Conservation (phyloP, 1,284 basidiomycete genomes). For the Anthracocystis setariae region DNA sequence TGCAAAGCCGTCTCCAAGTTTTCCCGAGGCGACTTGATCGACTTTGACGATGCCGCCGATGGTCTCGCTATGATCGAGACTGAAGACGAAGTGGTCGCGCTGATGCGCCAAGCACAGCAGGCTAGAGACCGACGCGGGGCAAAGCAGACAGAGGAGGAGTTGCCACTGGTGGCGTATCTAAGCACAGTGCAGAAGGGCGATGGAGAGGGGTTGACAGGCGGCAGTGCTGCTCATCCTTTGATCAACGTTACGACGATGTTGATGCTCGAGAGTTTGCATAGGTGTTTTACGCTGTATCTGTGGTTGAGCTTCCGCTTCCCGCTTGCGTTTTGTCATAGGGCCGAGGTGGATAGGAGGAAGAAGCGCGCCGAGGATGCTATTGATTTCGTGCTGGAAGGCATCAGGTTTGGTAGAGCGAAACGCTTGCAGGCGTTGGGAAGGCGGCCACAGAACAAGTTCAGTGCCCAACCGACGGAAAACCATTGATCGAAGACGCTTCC, state of each 20-base stretch:
- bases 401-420: constrained; percentile 60
- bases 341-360: constrained; percentile 74
- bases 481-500: no score
- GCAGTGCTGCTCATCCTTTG: constrained; percentile 28
- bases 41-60: constrained; percentile 67
- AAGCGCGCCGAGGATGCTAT: constrained; percentile 77
- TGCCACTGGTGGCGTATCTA: constrained; percentile 33
- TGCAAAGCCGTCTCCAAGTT: constrained; percentile 68
- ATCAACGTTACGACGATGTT: constrained; percentile 67
- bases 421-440: constrained; percentile 49
- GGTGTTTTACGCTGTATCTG: constrained; percentile 81
- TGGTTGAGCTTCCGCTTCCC: constrained; percentile 86
- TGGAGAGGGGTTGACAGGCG: constrained; percentile 5
- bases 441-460: background rate
- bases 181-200: background rate
- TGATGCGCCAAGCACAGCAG: constrained; percentile 24
- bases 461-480: background rate
- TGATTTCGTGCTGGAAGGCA: constrained; percentile 70
- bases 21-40: constrained; percentile 67
- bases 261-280: constrained; percentile 83
- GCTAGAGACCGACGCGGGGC: constrained; percentile 3
- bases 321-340: constrained; percentile 76
- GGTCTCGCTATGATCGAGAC: constrained; percentile 69
- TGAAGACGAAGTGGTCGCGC: constrained; percentile 21
- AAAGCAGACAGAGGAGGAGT: constrained; percentile 5